These are phyloP conservation scores for Pyrus bretschneideri DNA, from an alignment of 306 rosid genomes.

Conservation along the genomic window DNA sequence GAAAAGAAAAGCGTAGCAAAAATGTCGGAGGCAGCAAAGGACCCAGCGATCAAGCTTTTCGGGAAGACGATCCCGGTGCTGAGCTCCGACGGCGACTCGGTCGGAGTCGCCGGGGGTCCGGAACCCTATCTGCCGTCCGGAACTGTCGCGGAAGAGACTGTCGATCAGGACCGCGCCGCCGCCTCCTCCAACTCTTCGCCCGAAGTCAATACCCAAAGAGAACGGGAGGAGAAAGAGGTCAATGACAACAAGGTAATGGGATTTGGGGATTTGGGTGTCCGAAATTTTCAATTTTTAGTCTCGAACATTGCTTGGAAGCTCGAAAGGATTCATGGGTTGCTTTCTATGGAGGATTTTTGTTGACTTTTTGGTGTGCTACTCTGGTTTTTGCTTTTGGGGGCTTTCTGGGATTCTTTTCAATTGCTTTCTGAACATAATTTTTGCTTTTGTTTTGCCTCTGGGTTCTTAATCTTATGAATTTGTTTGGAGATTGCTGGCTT, in stretches of 20 bases:
- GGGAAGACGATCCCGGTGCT: constrained; percentile 50
- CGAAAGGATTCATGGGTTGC: constrained; percentile 1
- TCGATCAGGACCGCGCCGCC: constrained; percentile 22
- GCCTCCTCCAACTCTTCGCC: constrained; percentile 23
- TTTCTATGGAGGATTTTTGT: constrained; percentile 8
- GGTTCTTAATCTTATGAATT: background rate
- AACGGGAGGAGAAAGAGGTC: constrained; percentile 25
- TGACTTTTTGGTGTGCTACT: constrained; percentile 13
- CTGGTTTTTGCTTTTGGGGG: background rate
- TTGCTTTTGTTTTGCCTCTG: background rate
- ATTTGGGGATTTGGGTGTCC: background rate
- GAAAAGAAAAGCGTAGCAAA: constrained; percentile 2
- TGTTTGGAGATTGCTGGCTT: background rate
- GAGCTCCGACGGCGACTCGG: background rate
- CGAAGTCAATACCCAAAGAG: constrained; percentile 13
- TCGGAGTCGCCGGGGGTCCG: constrained; percentile 13
- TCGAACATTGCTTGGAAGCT: constrained; percentile 2
- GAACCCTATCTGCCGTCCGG: background rate
- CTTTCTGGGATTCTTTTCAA: background rate
- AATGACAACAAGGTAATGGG: constrained; percentile 26
- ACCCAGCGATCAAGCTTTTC: constrained; percentile 64
- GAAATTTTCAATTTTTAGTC: background rate
- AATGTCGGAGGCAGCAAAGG: constrained; percentile 46
- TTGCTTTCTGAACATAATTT: background rate
- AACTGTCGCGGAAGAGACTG: background rate